A percentile compares a stretch with the other conserved stretches of the same genome.
Conservation (phyloP, 768 basidiomycete genomes). For the Leccinum longicurvipes region DNA sequence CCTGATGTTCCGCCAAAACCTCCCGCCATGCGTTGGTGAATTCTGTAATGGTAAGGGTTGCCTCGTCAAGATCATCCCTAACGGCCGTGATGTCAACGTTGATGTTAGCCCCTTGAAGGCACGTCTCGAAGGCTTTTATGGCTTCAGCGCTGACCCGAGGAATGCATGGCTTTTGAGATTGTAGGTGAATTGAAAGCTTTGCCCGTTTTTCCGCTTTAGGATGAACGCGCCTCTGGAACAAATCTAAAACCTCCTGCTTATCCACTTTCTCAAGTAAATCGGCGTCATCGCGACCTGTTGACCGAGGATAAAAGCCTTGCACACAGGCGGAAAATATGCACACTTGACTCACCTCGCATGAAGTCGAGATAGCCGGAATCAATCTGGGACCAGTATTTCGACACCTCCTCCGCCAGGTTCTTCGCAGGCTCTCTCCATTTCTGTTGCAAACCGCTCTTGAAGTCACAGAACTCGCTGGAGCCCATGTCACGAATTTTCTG, state of each 20-base stretch:
- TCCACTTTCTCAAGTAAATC: constrained; percentile 57
- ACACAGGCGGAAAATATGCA: not conserved
- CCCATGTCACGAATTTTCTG: constrained; percentile 63
- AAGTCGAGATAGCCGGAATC: constrained; percentile 85
- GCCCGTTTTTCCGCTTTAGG: constrained; percentile 65
- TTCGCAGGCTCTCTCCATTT: constrained; percentile 85
- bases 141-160: constrained; percentile 64
- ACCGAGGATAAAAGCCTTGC: not conserved
- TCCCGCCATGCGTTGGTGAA: constrained; percentile 64
- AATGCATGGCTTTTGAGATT: constrained; percentile 60
- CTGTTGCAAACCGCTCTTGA: constrained; percentile 72
- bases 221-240: constrained; percentile 71
- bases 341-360: constrained; percentile 59
- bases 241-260: constrained; percentile 67
- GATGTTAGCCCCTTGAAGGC: constrained; percentile 48
- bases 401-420: constrained; percentile 79
- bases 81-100: constrained; percentile 49
- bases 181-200: constrained; percentile 83
- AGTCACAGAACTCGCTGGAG: constrained; percentile 70
- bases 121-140: constrained; percentile 55
- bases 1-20: constrained; percentile 39
- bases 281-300: constrained; percentile 70
- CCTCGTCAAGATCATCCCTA: constrained; percentile 50
- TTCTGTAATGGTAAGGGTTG: constrained; percentile 53
- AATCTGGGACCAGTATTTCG: constrained; percentile 67